Evolutionary conservation across 257 asterid genomes (phyloP), one percentile per base, ranked within the genome.

Genomic region (Nicotiana knightiana): DNA sequence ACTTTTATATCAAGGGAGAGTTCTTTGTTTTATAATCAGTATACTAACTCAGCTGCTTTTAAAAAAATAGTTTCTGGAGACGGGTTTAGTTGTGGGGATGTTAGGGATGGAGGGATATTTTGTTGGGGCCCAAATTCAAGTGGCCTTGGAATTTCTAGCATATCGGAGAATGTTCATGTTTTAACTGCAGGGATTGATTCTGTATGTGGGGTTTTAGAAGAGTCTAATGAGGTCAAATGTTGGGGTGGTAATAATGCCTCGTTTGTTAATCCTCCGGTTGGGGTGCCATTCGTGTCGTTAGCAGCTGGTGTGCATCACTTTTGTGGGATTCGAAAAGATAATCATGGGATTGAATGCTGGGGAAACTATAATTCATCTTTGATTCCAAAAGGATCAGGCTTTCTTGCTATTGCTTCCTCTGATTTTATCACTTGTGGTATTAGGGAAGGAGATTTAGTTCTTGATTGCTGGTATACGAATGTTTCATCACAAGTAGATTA

Each of bases 311-410:
- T 80, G 2, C 86, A 73, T 35, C 97, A 96, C 88, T 96, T 89
- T 59, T 96, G 99, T 81, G 98, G 99, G 77, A 93, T 96, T 81
- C 86, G 98, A 80, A 94, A 90, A 82, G 97, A 93, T 67, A 82
- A 75, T 83, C 99, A 96, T 81, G 97, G 95, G 16, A 85, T 94
- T 37, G 90, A 89, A 77, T 96, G 98, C 77, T 96, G 99, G 99
- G 99, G 98, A 13, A 87, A 84, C 67, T 96, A 93, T 84, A 92
- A 96, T 39, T 83, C 89, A 0, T 89, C 98, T 0, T 77, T 89
- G 85, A 86, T 96, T 43, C 99, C 99, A 0, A 96, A 89, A 63
- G 92, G 90, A 15, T 82, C 97, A 2, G 99, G 99, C 30, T 96
- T 96, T 80, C 94, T 94, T 3, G 90, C 97, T 1, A 89, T 96